Conservation (phyloP, 768 basidiomycete genomes). For the Hericium erinaceus region DNA sequence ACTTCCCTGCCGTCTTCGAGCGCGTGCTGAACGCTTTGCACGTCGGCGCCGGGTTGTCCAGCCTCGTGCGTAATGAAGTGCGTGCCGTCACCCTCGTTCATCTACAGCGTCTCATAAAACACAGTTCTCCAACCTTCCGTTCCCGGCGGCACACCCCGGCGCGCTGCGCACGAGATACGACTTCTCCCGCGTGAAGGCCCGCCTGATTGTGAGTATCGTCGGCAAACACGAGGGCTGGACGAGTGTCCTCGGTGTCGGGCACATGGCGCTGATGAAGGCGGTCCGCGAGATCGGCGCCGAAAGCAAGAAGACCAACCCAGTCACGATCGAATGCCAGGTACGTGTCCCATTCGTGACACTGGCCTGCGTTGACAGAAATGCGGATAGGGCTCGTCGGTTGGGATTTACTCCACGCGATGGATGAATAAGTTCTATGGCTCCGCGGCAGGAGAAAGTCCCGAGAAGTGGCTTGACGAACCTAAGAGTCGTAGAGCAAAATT, state of each 20-base stretch:
- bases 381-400: constrained; percentile 78
- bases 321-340: constrained; percentile 78
- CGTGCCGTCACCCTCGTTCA: constrained; percentile 12
- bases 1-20: constrained; percentile 52
- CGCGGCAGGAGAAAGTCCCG: constrained; percentile 64
- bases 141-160: constrained; percentile 38
- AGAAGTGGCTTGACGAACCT: constrained; percentile 23
- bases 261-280: constrained; percentile 66
- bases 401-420: constrained; percentile 75
- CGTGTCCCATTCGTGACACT: constrained; percentile 6
- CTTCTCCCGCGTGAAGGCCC: constrained; percentile 66
- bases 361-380: too few relatives aligned
- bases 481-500: not conserved
- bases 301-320: constrained; percentile 34
- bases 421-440: constrained; percentile 77
- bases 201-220: constrained; percentile 74
- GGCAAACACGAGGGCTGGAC: constrained; percentile 81
- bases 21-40: constrained; percentile 49
- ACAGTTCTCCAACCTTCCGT: constrained; percentile 55
- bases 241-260: constrained; percentile 45
- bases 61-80: constrained; percentile 43
- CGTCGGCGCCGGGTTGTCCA: constrained; percentile 51
- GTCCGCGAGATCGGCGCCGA: constrained; percentile 56
- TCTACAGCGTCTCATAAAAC: not conserved
- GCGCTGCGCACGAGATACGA: constrained; percentile 70